Evolutionary conservation across 2,329 filamentous ascomycete species (phyloP).

Genomic region (Tolypocladium nubicola): DNA sequence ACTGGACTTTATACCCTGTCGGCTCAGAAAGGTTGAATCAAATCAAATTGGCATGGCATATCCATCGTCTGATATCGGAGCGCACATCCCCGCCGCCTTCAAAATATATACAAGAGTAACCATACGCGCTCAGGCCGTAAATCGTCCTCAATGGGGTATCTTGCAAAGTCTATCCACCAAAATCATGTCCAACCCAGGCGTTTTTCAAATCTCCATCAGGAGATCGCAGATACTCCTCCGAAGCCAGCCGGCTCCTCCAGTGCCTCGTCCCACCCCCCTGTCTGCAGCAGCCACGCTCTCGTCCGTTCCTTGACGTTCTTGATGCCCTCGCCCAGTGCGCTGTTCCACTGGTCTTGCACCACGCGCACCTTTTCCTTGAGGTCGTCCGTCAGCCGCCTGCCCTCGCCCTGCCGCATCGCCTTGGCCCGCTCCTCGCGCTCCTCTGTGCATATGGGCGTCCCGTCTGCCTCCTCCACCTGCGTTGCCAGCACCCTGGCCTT

Average conservation of each 20-base stretch:
- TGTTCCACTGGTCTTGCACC: constrained; percentile 84
- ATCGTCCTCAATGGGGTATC: not conserved
- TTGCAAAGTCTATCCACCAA: not conserved
- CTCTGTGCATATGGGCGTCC: constrained; percentile 17
- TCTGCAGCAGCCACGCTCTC: constrained; percentile 59
- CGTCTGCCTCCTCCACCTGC: constrained; percentile 38
- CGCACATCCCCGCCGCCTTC: not conserved
- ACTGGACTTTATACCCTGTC: not conserved
- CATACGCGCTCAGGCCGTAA: not conserved
- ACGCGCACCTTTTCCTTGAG: constrained; percentile 87
- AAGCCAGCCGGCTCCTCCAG: constrained; percentile 46
- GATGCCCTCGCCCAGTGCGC: constrained; percentile 72
- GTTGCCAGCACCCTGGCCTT: constrained; percentile 57
- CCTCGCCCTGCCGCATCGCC: constrained; percentile 55
- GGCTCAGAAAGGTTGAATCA: not conserved
- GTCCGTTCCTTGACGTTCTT: constrained; percentile 64
- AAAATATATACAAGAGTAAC: not conserved
- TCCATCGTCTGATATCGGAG: not conserved
- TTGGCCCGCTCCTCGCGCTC: constrained; percentile 32
- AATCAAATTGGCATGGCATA: not conserved
- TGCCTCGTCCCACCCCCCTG: constrained; percentile 82
- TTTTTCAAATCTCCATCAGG: not conserved
- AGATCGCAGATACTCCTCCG: constrained; percentile 26
- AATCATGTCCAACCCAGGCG: not conserved
- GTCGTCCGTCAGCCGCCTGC: constrained; percentile 64